Evolutionary conservation across 257 asterid genomes (phyloP), one percentile per base, ranked within the genome.

Genomic region (Solanum chiquidenum): DNA sequence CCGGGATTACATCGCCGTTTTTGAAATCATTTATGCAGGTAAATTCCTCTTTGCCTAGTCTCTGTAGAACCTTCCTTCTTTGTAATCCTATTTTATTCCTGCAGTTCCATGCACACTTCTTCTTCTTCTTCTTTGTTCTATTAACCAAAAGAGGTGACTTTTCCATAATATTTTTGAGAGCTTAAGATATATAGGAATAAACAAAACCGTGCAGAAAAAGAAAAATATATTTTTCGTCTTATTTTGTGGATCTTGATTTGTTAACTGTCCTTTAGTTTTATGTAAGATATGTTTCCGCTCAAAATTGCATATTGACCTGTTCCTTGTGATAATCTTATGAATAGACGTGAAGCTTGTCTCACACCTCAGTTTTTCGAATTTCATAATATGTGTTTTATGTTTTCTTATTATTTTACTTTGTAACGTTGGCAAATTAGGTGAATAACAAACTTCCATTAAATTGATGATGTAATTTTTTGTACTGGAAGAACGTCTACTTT

Each of bases 21-120:
- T 92, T 97, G 86, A 96, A 93, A 94, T 97, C 99, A 87, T 97
- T 97, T 92, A 97, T 96, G 99, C 98, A 97, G 99, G 99, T 95
- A 90, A 66, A 29, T 7, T 29, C 20, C 25, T 49, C 85, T 82
- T 82, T 49, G 44, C 42, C 29, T 49, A 46, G 69, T 82, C 42
- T 49, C 20, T 82, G 42, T 49, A 18, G 69, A 82, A 31, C 66
- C 40, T 49, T 13, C 69, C 60, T 76, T 76, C 83, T 49, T 80
- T 80, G 29, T 49, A 29, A 80, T 49, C 38, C 23, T 80, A 44
- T 80, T 80, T 80, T 46, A 80, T 46, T 29, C 85, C 12, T 46
- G 23, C 29, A 29, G 68, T 49, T 49, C 85, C 69, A 27, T 11
- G 29, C 44, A 25, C 11, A 79, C 25, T 10, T 40, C 40, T 80